Evolutionary conservation across 2,329 filamentous ascomycete genomes (phyloP).

Genomic region (Botrytis deweyae): DNA sequence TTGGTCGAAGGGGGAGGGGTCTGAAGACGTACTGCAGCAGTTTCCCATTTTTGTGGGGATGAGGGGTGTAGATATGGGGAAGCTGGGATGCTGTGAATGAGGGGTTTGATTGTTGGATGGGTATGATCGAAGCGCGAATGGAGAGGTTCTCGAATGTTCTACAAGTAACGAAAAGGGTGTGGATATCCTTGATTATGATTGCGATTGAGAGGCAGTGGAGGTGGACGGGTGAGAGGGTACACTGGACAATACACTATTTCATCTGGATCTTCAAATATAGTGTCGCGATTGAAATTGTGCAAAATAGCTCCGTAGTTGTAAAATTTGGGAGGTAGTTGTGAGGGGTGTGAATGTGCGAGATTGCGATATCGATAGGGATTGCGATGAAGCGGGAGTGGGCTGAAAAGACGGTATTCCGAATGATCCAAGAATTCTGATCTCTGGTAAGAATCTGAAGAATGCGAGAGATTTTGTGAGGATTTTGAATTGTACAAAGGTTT

Average conservation of each 20-base stretch:
- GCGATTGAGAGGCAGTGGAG: background rate
- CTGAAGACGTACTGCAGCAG: constrained; percentile 71
- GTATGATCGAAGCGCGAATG: background rate
- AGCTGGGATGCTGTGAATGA: constrained; percentile 2
- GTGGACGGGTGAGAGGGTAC: background rate
- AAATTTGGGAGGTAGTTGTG: background rate
- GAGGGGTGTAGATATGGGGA: background rate
- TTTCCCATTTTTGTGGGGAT: constrained; percentile 66
- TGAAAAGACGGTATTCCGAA: background rate
- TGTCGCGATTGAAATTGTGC: background rate
- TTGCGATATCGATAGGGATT: background rate
- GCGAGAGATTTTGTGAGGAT: background rate
- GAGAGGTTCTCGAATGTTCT: background rate
- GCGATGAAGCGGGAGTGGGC: background rate
- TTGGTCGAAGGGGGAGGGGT: constrained; percentile 65
- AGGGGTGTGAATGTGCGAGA: background rate
- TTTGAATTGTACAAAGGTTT: background rate
- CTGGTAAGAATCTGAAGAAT: background rate
- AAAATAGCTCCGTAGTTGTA: background rate
- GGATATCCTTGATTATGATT: background rate
- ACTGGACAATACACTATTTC: background rate
- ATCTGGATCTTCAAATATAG: background rate
- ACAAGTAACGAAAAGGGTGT: background rate
- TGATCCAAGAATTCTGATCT: background rate
- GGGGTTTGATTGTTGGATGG: background rate